Evolutionary conservation across 2,329 filamentous ascomycete genomes (phyloP).

Genomic region (Zymoseptoria pseudotritici): DNA sequence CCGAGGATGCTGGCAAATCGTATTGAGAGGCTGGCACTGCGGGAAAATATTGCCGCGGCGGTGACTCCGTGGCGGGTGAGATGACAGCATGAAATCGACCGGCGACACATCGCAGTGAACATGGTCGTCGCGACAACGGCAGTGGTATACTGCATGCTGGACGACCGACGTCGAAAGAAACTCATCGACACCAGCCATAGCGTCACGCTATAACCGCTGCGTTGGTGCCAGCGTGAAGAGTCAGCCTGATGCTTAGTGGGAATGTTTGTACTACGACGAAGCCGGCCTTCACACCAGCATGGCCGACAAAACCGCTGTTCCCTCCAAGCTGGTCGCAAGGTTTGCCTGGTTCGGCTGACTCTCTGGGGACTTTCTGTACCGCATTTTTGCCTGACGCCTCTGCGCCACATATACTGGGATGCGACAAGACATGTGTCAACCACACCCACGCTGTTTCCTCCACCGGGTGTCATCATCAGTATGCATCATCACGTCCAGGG

Average conservation of each 20-base stretch:
- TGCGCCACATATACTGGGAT: neutral
- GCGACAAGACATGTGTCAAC: neutral
- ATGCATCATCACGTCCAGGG: neutral
- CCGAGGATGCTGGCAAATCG: neutral
- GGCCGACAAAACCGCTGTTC: neutral
- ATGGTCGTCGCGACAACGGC: neutral
- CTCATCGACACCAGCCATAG: neutral
- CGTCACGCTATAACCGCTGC: neutral
- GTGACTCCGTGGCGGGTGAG: neutral
- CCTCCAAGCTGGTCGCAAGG: neutral
- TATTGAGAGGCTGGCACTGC: neutral
- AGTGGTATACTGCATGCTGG: neutral
- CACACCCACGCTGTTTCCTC: neutral
- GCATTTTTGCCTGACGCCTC: neutral
- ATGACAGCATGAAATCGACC: neutral
- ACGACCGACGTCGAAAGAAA: neutral
- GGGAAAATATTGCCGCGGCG: neutral
- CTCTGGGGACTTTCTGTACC: neutral
- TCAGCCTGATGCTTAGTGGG: neutral
- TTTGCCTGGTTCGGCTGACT: neutral
- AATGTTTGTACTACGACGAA: neutral
- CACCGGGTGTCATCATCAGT: neutral
- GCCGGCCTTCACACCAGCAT: neutral
- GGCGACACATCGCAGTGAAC: neutral
- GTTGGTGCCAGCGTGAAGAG: neutral